Conservation (phyloP, 768 basidiomycete genomes). For the Lactarius pseudohatsudake region DNA sequence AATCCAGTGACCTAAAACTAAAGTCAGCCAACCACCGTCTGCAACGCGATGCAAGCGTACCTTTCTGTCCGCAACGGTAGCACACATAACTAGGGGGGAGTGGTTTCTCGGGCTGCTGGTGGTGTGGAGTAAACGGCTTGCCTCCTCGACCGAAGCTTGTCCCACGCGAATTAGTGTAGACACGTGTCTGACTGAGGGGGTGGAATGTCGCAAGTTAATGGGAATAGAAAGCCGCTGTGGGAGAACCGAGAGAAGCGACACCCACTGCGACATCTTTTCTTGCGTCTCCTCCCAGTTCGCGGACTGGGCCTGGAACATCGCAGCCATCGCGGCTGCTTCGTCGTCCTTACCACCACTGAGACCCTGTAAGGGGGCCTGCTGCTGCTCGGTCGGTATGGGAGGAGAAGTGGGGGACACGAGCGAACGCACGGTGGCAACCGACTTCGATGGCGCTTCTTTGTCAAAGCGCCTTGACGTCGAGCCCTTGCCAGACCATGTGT, state of each 20-base stretch:
- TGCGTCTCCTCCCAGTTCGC: slow-evolving; percentile 98
- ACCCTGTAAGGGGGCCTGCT: slow-evolving; percentile 38
- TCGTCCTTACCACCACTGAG: slow-evolving; percentile 53
- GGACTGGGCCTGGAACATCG: slow-evolving; percentile 94
- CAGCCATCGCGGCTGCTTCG: slow-evolving; percentile 94
- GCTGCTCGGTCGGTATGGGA: not conserved
- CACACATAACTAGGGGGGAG: slow-evolving; percentile 96
- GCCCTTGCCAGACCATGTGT: slow-evolving; percentile 59
- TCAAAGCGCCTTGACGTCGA: slow-evolving; percentile 89
- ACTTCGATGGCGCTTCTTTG: slow-evolving; percentile 42
- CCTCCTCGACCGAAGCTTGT: slow-evolving; percentile 57
- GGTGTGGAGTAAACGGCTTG: slow-evolving; percentile 53
- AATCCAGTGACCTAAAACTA: slow-evolving; percentile 89
- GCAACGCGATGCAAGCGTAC: slow-evolving; percentile 40
- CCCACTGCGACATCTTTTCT: slow-evolving; percentile 99
- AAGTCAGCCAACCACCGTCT: slow-evolving; percentile 1
- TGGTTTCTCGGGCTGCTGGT: slow-evolving; percentile 66
- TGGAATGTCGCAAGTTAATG: slow-evolving; percentile 54
- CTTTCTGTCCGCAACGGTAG: slow-evolving; percentile 98
- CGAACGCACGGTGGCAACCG: slow-evolving; percentile 8
- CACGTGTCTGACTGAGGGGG: slow-evolving; percentile 60
- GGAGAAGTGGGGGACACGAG: not conserved
- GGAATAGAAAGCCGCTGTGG: slow-evolving; percentile 77
- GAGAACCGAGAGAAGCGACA: slow-evolving; percentile 58
- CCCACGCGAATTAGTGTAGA: slow-evolving; percentile 64